Percentiles rank a stretch among this genome's conserved stretches.
Evolutionary conservation across 352 stramenopile genomes (phyloP).

Genomic region (Lagenidium giganteum): DNA sequence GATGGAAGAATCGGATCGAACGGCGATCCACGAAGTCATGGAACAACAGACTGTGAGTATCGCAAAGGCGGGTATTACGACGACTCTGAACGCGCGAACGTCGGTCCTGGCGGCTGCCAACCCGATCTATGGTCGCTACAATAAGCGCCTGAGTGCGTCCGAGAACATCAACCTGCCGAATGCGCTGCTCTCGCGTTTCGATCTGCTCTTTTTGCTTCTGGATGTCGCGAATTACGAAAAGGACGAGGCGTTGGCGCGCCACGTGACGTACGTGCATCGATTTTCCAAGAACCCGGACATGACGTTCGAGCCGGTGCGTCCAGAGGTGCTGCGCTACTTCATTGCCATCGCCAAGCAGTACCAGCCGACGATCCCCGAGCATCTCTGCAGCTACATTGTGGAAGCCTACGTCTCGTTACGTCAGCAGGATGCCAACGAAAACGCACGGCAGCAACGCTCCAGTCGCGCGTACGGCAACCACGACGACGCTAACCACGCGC

Average conservation of each 20-base stretch:
- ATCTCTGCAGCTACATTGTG: slow-evolving; percentile 97
- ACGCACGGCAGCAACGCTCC: slow-evolving; percentile 67
- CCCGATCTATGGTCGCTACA: slow-evolving; percentile 95
- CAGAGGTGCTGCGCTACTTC: slow-evolving; percentile 89
- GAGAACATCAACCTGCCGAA: slow-evolving; percentile 99
- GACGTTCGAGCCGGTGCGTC: slow-evolving; percentile 87
- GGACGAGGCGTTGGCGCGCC: slow-evolving; percentile 87
- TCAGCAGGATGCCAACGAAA: slow-evolving; percentile 86
- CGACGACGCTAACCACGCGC: slow-evolving; percentile 75
- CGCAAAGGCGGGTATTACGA: slow-evolving; percentile 99
- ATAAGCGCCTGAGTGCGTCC: slow-evolving; percentile 78
- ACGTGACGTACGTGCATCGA: slow-evolving; percentile 93
- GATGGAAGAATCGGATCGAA: slow-evolving; percentile 98
- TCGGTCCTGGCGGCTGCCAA: slow-evolving; percentile 99
- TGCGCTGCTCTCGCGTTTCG: slow-evolving; percentile 98
- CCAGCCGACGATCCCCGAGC: slow-evolving; percentile 81
- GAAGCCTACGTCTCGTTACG: slow-evolving; percentile 98
- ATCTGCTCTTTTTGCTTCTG: slow-evolving; percentile 98
- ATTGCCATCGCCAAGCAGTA: slow-evolving; percentile 88
- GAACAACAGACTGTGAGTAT: slow-evolving; percentile 99
- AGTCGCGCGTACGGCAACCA: slow-evolving; percentile 25
- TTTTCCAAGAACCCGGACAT: slow-evolving; percentile 87
- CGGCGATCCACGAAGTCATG: slow-evolving; percentile 99
- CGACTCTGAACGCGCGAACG: slow-evolving; percentile 94
- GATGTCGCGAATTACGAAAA: slow-evolving; percentile 93